These are phyloP conservation scores for Achlya hypogyna DNA, from an alignment of 352 stramenopile species.

Conservation along the genomic window DNA sequence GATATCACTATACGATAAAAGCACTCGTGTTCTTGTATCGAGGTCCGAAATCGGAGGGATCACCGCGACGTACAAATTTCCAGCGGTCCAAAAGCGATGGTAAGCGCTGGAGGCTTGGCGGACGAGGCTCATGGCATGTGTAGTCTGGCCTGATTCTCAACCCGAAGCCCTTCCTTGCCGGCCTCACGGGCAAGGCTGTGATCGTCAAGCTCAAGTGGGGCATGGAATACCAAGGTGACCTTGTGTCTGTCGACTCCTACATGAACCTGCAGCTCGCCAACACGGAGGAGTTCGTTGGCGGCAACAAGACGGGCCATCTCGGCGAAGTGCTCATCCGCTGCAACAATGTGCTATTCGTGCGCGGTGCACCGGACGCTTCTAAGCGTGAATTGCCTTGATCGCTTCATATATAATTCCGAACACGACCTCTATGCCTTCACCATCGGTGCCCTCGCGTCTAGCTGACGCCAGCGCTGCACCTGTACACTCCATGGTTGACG, in stretches of 20 bases:
- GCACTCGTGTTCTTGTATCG: background rate
- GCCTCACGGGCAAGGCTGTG: constrained; percentile 92
- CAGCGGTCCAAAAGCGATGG: background rate
- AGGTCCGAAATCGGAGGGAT: background rate
- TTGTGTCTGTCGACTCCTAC: constrained; percentile 95
- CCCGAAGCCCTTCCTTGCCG: constrained; percentile 92
- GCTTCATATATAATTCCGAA: constrained; percentile 4
- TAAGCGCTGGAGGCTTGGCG: background rate
- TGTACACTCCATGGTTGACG: no score
- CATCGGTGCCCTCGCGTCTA: no score
- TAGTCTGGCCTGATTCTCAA: constrained; percentile 88
- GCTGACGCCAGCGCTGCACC: no score
- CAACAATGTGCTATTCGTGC: constrained; percentile 99
- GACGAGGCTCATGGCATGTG: background rate
- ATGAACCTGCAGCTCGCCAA: constrained; percentile 98
- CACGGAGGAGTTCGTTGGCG: constrained; percentile 97
- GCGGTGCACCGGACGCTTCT: constrained; percentile 69
- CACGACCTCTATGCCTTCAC: no score
- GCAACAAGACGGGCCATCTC: constrained; percentile 92
- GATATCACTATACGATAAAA: no score
- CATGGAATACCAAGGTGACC: constrained; percentile 97
- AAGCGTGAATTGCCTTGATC: constrained; percentile 22
- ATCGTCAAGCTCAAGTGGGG: constrained; percentile 99
- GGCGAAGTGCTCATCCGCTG: constrained; percentile 98
- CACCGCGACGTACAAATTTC: background rate